These are phyloP conservation scores for Phytophthora rubi DNA, from an alignment of 352 stramenopile species.

Conservation along the genomic window DNA sequence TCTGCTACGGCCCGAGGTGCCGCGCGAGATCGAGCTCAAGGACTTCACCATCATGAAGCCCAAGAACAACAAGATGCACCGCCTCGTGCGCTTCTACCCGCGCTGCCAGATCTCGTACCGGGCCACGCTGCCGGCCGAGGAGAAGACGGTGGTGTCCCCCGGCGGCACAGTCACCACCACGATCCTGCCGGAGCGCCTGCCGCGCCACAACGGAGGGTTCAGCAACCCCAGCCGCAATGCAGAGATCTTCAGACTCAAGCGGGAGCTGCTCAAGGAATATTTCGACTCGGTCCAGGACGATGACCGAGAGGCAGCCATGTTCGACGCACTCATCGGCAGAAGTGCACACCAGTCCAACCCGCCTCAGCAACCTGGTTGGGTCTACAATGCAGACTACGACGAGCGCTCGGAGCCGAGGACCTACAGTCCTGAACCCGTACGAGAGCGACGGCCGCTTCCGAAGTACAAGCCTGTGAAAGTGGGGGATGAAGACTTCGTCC, in stretches of 20 bases:
- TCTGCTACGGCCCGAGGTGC: conserved; percentile 66
- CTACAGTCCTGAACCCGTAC: background rate
- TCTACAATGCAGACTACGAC: background rate
- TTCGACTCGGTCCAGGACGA: conserved; percentile 39
- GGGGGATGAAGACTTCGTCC: conserved; percentile 49
- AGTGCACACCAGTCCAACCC: conserved; percentile 18
- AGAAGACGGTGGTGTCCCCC: conserved; percentile 62
- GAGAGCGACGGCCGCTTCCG: conserved; percentile 34
- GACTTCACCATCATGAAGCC: conserved; percentile 87
- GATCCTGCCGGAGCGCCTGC: conserved; percentile 44
- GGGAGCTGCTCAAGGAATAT: conserved; percentile 69
- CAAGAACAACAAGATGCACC: conserved; percentile 81
- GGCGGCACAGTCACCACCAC: conserved; percentile 61
- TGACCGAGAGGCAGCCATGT: conserved; percentile 43
- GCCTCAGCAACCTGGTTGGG: conserved; percentile 16
- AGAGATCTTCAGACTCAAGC: conserved; percentile 77
- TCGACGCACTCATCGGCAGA: conserved; percentile 38
- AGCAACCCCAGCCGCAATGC: conserved; percentile 75
- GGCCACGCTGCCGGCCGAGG: conserved; percentile 59
- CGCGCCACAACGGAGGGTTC: conserved; percentile 74
- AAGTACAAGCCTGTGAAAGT: conserved; percentile 58
- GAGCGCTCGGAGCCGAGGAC: conserved; percentile 7
- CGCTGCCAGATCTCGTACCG: conserved; percentile 80
- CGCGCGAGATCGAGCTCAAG: conserved; percentile 70
- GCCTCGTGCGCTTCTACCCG: conserved; percentile 68